Evolutionary conservation across 2,329 filamentous ascomycete genomes (phyloP), one percentile per base, ranked within the genome.

Genomic region (Fusarium pininemorale): DNA sequence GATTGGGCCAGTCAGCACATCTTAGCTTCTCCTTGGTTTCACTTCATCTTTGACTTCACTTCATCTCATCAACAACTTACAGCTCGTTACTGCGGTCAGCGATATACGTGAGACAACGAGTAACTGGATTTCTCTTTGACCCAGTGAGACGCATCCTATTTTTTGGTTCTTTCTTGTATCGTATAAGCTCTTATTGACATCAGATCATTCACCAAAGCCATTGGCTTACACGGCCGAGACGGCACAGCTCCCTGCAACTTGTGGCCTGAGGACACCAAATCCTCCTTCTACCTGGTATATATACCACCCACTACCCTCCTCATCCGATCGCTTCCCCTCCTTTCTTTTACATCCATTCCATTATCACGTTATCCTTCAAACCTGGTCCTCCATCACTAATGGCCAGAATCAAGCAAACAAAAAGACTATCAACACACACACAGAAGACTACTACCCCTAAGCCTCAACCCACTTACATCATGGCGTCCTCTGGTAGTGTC

Each of bases 401-500:
- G 24, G 24, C 30, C 16, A 45, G 13, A 26, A 16, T 12, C 35
- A 48, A 18, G 4, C 47, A 22, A 39, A 24, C 35, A 47, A 6
- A 24, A 58, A 39, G 38, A 15, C 15, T 2, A 18, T 45, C 42
- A 30, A 20, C 45, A 35, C 20, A 24, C 14, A 44, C 7, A 28
- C 26, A 54, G 7, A 47, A 32, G 39, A 22, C 54, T 47, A 38
- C 28, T 47, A 37, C 18, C 20, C 44, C 18, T 24, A 48, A 41
- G 22, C 54, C 39, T 39, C 35, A 30, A 7, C 24, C 38, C 70
- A 74, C 35, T 62, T 54, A 48, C 35, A 68, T 14, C 65, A 80
- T 80, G 79, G 55, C 77, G 4, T 62, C 75, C 16, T 78, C 77
- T 1, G 74, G 82, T 37, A 83, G 82, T 63, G 82, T 84, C 69